Base-by-base conservation (phyloP, 2,329 filamentous ascomycete species). In the Atkinsonella hypoxylon region DNA sequence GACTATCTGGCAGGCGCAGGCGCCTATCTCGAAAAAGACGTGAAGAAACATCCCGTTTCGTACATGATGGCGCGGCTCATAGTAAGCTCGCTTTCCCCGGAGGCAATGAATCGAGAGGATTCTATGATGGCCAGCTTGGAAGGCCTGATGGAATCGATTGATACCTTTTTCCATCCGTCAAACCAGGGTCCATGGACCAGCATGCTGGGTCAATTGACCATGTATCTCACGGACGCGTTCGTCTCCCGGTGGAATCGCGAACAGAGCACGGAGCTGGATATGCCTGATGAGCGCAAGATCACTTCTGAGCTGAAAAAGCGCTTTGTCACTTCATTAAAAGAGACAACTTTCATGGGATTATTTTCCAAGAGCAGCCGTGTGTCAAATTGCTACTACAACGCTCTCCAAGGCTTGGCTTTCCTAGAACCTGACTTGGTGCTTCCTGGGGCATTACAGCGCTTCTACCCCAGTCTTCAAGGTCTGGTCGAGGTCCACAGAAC, bases 141-240 rank as follows among this genome's bases (percentile, higher is more conserved):
- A 65, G 91, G 88, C 0, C 74, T 98, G 48, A 86, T 98, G 58
- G 87, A 97, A 65, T 93, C 90, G 2, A 85, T 97, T 45, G 93
- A 98, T 66, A 98, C 93, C 0, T 98, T 98, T 67, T 98, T 96
- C 74, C 93, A 98, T 61, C 93, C 93, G 2, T 98, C 93, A 2
- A 98, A 98, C 65, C 87, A 91, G 48, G 93, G 93, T 13, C 74
- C 74, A 13, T 98, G 93, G 93, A 95, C 91, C 1, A 89, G 82
- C 60, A 86, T 91, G 56, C 72, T 98, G 42, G 85, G 89, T 3
- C 91, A 97, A 66, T 75, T 98, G 49, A 87, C 93, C 5, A 90
- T 90, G 64, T 95, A 95, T 66, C 75, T 98, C 6, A 85, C 90
- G 2, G 93, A 98, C 64, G 90, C 95, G 60, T 98, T 98, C 65